Evolutionary conservation across 805 yeast species (phyloP), one percentile per base, ranked within the genome.

Genomic region (Ogataea populi-albae): DNA sequence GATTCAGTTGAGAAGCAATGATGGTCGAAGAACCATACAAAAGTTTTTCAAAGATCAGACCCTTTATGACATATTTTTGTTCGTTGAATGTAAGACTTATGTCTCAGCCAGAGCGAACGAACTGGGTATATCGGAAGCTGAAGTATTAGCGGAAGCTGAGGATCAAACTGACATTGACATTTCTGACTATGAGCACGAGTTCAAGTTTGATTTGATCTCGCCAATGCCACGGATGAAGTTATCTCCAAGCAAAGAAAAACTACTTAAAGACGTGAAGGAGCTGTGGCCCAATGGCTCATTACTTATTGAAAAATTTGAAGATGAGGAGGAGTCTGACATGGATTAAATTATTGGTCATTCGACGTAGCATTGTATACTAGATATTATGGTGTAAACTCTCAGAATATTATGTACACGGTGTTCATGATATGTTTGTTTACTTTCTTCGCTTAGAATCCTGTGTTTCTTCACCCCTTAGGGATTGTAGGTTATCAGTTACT

Each of bases 1-100:
- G 0, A 66, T 80, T 15, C 79, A 81, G 33, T 61, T 80, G 44
- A 70, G 78, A 51, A 59, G 73, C 23, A 77, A 82, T 6, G 53
- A 66, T 23, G 85, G 86, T 2, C 63, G 64, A 32, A 55, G 79
- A 36, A 51, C 69, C 6, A 62, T 77, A 2, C 69, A 71, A 22
- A 66, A 62, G 23, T 68, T 80, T 35, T 45, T 49, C 26, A 58
- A 63, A 21, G 40, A 55, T 2, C 61, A 68, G n/a, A 49, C 72
- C 0, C 43, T 73, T 17, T 55, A 52, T 26, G 79, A 77, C 28
- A 49, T 80, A 2, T 77, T 77, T 49, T 49, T 71, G 32, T 74
- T 62, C 45, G 69, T 77, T 25, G 77, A 73, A 37, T 47, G 72
- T 8, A 60, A 64, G 33, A 34, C 70, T 6, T 49, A 48, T 23